These are phyloP conservation scores for Blastobotrys raffinosifermentans DNA, from an alignment of 1,139 yeast species.

Conservation along the genomic window DNA sequence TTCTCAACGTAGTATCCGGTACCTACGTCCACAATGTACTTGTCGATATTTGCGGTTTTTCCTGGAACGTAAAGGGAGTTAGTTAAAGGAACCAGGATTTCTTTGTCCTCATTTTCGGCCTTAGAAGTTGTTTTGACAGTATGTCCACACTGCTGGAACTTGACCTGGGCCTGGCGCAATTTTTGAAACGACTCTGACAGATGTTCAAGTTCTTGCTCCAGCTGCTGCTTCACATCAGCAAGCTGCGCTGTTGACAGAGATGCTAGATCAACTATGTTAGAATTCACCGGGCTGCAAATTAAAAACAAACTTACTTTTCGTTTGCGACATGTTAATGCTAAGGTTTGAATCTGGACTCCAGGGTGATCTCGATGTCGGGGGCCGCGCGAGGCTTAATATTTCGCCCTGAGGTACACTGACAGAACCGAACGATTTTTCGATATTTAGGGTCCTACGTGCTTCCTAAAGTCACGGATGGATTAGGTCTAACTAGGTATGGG, in stretches of 20 bases:
- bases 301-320: conserved; percentile 11
- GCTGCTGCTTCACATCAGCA: conserved; percentile 72
- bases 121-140: conserved; percentile 57
- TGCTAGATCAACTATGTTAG: conserved; percentile 46
- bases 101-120: conserved; percentile 41
- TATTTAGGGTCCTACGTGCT: too few relatives aligned
- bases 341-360: too few relatives aligned
- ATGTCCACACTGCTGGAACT: conserved; percentile 73
- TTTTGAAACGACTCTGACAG: conserved; percentile 81
- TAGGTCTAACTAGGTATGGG: too few relatives aligned
- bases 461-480: too few relatives aligned
- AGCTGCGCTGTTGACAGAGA: conserved; percentile 78
- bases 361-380: too few relatives aligned
- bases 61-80: conserved; percentile 90
- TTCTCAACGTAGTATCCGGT: conserved; percentile 94
- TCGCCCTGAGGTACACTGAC: too few relatives aligned
- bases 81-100: conserved; percentile 79
- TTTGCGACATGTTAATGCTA: too few relatives aligned
- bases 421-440: too few relatives aligned
- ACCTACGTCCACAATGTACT: conserved; percentile 88
- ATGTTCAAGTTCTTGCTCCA: conserved; percentile 82
- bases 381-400: too few relatives aligned
- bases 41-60: conserved; percentile 51
- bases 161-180: conserved; percentile 72
- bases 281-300: neutral